Percentiles rank a stretch among this genome's conserved stretches.
phyloP scores from a whole-genome alignment of 1,284 basidiomycete species.

The Boletus smithii region DNA sequence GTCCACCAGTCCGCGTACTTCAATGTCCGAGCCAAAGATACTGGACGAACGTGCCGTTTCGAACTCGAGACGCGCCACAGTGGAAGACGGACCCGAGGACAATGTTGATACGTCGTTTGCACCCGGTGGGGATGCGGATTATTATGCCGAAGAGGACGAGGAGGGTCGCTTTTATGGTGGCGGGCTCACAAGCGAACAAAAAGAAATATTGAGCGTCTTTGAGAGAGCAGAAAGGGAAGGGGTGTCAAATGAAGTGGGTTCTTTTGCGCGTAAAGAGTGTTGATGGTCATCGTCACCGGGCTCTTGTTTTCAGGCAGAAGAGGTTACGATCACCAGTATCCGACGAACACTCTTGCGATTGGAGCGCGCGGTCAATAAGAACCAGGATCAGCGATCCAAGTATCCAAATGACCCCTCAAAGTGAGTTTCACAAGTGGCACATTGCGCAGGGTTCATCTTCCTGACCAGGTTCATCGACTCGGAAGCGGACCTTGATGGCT shows the following conservation, averaged over 20 bases:
- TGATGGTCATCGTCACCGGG: slow-evolving; percentile 29
- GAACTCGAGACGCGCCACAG: slow-evolving; percentile 46
- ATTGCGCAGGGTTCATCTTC: slow-evolving; percentile 4
- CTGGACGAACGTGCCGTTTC: slow-evolving; percentile 9
- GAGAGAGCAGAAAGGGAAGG: slow-evolving; percentile 66
- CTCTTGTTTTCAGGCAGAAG: slow-evolving; percentile 48
- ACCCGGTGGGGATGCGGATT: slow-evolving; percentile 82
- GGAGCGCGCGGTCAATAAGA: slow-evolving; percentile 88
- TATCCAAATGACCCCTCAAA: slow-evolving; percentile 87
- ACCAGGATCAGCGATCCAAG: slow-evolving; percentile 92
- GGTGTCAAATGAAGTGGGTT: slow-evolving; percentile 65
- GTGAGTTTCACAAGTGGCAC: slow-evolving; percentile 39
- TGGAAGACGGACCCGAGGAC: slow-evolving; percentile 57
- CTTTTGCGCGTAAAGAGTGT: neutral
- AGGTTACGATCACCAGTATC: slow-evolving; percentile 66
- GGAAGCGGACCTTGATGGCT: slow-evolving; percentile 88
- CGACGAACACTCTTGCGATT: slow-evolving; percentile 77
- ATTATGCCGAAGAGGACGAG: slow-evolving; percentile 86
- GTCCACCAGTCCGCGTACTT: slow-evolving; percentile 7
- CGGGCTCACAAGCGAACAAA: slow-evolving; percentile 86
- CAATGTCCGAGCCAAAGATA: slow-evolving; percentile 23
- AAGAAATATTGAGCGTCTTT: slow-evolving; percentile 88
- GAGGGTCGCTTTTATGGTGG: slow-evolving; percentile 94
- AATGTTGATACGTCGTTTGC: slow-evolving; percentile 58
- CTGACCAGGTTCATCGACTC: slow-evolving; percentile 90